Percentiles rank a stretch among this genome's conserved stretches.
Evolutionary conservation across 305 asterid genomes (phyloP).

Genomic region (Solanum chacoense): DNA sequence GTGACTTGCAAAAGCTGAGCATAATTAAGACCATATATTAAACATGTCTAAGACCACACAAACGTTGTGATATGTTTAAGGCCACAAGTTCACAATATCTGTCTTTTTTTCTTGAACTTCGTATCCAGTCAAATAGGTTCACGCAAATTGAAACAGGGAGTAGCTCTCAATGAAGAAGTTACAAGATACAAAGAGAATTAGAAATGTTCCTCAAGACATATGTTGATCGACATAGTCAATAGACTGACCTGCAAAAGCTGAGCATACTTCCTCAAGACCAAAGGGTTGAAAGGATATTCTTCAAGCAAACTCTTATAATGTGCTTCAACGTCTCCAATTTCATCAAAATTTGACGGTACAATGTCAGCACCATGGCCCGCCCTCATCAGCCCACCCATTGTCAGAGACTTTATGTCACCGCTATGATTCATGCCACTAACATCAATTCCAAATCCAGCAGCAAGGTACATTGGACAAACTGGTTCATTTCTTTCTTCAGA

Average conservation of each 20-base stretch:
- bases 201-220: not conserved
- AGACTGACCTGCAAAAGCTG: constrained; percentile 47
- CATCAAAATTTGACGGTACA: constrained; percentile 8
- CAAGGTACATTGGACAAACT: constrained; percentile 1
- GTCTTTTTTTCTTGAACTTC: not conserved
- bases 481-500: constrained; percentile 11
- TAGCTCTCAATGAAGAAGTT: not conserved
- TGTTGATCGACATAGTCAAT: not conserved
- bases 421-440: constrained; percentile 9
- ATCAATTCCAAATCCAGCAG: constrained; percentile 13
- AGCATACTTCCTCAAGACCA: constrained; percentile 50
- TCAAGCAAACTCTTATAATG: constrained; percentile 19
- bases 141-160: not conserved
- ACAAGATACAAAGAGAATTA: not conserved
- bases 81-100: not conserved
- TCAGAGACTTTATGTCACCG: not conserved
- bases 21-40: not conserved
- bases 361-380: not conserved
- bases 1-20: not conserved
- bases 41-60: not conserved
- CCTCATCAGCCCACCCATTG: not conserved
- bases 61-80: not conserved
- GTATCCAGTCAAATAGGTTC: not conserved
- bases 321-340: constrained; percentile 14
- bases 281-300: constrained; percentile 42